Conservation (phyloP, 179 eudicot genomes). For the Silene vulgaris region DNA sequence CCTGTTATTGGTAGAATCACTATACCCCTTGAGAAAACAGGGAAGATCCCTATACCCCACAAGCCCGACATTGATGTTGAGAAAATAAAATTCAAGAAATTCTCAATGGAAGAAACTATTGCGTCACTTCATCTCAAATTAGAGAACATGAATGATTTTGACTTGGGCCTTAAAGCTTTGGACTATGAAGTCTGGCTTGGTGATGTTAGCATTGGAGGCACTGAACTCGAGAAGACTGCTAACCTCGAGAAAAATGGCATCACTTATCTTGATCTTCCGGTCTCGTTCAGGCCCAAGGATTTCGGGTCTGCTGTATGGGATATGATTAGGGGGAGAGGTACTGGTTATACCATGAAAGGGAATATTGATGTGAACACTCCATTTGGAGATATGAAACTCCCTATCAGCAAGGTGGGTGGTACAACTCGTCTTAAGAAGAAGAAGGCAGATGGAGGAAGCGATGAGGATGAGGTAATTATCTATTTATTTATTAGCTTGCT, state of each 20-base stretch:
- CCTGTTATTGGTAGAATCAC: conserved; percentile 87
- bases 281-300: conserved; percentile 84
- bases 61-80: conserved; percentile 90
- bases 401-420: conserved; percentile 75
- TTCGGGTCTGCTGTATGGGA: conserved; percentile 89
- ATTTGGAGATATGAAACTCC: conserved; percentile 82
- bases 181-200: conserved; percentile 87
- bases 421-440: conserved; percentile 74
- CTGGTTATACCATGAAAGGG: conserved; percentile 85
- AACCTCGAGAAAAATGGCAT: conserved; percentile 58
- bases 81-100: conserved; percentile 67
- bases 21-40: conserved; percentile 76
- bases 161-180: conserved; percentile 58
- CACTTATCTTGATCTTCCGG: conserved; percentile 53
- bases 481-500: not conserved
- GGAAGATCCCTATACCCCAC: conserved; percentile 87
- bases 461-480: conserved; percentile 51
- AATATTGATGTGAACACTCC: conserved; percentile 78
- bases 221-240: conserved; percentile 58
- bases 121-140: conserved; percentile 71
- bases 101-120: conserved; percentile 80
- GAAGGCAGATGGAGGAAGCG: conserved; percentile 57
- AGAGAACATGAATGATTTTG: conserved; percentile 90
- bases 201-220: conserved; percentile 67
- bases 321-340: conserved; percentile 84